A percentile compares a stretch with the other conserved stretches of the same genome.
phyloP scores from a whole-genome alignment of 108 stramenopile genomes.

The Nitzschia palea region DNA sequence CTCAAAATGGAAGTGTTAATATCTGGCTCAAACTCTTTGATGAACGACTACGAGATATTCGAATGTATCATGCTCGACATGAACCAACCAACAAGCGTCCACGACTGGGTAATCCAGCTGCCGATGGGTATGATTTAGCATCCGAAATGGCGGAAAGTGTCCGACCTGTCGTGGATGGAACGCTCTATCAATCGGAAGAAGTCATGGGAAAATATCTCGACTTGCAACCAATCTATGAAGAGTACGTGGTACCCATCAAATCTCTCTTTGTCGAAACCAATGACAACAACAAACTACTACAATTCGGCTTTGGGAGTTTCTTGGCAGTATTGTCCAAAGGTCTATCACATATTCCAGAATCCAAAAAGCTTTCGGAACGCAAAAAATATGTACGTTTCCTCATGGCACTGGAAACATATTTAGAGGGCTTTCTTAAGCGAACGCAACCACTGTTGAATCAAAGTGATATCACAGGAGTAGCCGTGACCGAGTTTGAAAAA shows the following conservation, averaged over 20 bases:
- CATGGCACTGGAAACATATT: constrained; percentile 54
- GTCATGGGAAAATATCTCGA: constrained; percentile 82
- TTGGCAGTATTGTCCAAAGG: constrained; percentile 51
- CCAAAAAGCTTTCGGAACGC: constrained; percentile 67
- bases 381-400: constrained; percentile 78
- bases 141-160: constrained; percentile 45
- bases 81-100: constrained; percentile 42
- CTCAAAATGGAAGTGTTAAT: neutral
- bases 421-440: constrained; percentile 65
- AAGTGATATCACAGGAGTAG: constrained; percentile 43
- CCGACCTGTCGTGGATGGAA: constrained; percentile 44
- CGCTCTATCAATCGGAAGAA: constrained; percentile 67
- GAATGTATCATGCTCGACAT: constrained; percentile 71
- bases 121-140: constrained; percentile 84
- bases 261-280: constrained; percentile 4
- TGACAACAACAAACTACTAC: constrained; percentile 1
- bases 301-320: constrained; percentile 56
- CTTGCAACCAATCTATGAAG: constrained; percentile 56
- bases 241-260: constrained; percentile 16
- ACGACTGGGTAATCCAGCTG: constrained; percentile 65
- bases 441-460: constrained; percentile 70
- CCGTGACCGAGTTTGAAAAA: constrained; percentile 51
- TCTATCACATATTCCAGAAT: constrained; percentile 39
- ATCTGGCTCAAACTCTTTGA: constrained; percentile 61
- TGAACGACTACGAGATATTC: constrained; percentile 56